These are phyloP conservation scores for Globisporangium sylvaticum DNA, from an alignment of 352 stramenopile species.

Conservation along the genomic window DNA sequence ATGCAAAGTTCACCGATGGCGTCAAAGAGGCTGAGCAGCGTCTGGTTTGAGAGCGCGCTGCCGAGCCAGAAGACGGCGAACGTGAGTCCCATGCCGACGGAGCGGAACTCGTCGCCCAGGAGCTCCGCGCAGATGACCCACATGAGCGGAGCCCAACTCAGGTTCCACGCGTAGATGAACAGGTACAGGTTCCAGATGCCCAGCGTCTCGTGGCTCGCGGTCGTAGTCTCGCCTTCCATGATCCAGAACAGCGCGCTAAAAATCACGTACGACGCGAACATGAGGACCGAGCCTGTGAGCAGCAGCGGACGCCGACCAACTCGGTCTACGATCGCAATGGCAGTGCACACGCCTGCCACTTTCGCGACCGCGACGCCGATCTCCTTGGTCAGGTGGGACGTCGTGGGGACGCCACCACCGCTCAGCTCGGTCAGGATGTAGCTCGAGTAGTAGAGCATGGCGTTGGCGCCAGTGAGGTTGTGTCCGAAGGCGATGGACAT, in stretches of 20 bases:
- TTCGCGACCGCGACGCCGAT: conserved; percentile 63
- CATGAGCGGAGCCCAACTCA: conserved; percentile 75
- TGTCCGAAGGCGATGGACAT: conserved; percentile 59
- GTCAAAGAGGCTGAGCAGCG: conserved; percentile 54
- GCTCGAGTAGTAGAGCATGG: conserved; percentile 81
- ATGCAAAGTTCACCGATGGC: conserved; percentile 29
- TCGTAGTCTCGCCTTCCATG: conserved; percentile 11
- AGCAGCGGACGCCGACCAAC: conserved; percentile 59
- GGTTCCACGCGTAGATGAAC: conserved; percentile 74
- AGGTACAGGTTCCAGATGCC: conserved; percentile 62
- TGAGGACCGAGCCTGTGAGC: conserved; percentile 48
- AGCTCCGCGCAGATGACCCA: conserved; percentile 71
- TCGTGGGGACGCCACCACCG: background rate
- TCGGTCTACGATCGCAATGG: conserved; percentile 46
- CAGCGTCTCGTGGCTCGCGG: conserved; percentile 26
- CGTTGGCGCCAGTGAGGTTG: conserved; percentile 62
- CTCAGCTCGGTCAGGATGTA: conserved; percentile 58
- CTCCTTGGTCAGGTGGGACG: conserved; percentile 43
- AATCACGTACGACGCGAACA: conserved; percentile 44
- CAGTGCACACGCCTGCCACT: conserved; percentile 52
- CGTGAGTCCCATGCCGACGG: conserved; percentile 63
- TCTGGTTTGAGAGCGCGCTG: conserved; percentile 67
- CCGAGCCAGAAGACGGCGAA: conserved; percentile 74
- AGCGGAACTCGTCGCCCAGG: conserved; percentile 64
- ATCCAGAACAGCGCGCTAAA: conserved; percentile 56